Conservation (phyloP, 345 rosid genomes). For the Jatropha curcas region DNA sequence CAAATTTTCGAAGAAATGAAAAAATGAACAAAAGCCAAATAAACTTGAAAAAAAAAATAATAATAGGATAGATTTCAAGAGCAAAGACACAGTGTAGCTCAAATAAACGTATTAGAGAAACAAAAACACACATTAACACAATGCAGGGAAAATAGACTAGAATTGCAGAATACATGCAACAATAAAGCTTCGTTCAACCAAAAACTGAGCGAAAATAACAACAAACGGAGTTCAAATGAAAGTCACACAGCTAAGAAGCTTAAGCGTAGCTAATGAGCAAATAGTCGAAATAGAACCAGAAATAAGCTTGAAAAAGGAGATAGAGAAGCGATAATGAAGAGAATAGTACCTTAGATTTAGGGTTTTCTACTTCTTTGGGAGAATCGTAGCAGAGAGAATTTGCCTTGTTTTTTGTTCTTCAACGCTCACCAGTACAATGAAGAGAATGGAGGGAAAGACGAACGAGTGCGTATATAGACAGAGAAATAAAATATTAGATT, state of each 20-base stretch:
- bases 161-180: neutral
- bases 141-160: slow-evolving; percentile 5
- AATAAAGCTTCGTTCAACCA: neutral
- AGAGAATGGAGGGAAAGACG: slow-evolving; percentile 1
- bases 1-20: too few species aligned
- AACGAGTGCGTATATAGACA: neutral
- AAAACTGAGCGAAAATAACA: neutral
- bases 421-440: neutral
- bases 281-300: neutral
- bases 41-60: too few species aligned
- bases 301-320: neutral
- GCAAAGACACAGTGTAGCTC: too few species aligned
- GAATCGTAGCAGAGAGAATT: neutral
- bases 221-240: neutral
- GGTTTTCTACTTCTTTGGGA: neutral
- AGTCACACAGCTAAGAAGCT: neutral
- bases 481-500: neutral
- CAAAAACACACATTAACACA: neutral
- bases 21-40: too few species aligned
- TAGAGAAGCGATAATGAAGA: neutral
- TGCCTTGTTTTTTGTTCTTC: neutral
- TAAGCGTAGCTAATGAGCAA: neutral
- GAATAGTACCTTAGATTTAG: neutral
- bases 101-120: neutral
- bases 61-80: too few species aligned